Base-by-base conservation (phyloP, 768 basidiomycete species). In the Cubamyces lactineus region DNA sequence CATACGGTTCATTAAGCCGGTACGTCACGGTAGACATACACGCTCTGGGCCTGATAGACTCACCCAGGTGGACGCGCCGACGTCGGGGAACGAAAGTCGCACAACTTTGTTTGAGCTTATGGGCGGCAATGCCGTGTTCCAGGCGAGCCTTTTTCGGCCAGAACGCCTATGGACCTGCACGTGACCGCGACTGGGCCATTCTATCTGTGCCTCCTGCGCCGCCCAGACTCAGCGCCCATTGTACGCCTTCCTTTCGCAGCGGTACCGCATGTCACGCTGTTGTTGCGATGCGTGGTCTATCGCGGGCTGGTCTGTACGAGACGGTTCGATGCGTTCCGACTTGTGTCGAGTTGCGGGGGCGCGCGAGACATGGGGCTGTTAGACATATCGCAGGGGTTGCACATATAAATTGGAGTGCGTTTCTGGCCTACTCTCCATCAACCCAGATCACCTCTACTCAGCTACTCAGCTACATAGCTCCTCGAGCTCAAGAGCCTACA, bases 291-390 rank as follows among this genome's bases (percentile, higher is more conserved):
- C 7, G 42, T 15, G 53, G 57, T 62, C 54, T 23, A 62, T 59
- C 19, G 39, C 38, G 61, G 65, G 60, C 65, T 62, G 24, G 59
- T 51, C 50, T 45, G 61, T 59, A 17, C 67, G 24, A 61, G 67
- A 52, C 55, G 49, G 58, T 62, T 62, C 67, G 43, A 62, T 56
- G 43, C 41, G 58, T 67, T 62, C 67, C 67, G 67, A 56, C 40
- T 62, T 57, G 40, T 34, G 47, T 55, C 64, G 67, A 49, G 43
- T 23, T 28, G 38, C 47, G 47, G 50, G 23, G 47, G 30, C 30
- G 47, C 46, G 45, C 49, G n/a, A 24, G 26, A 13, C 30, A 28
- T 40, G 13, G n/a, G n/a, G 34, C 19, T 53, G 5, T 17, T 26
- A 9, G 30, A 38, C 23, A 30, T 53, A 6, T 17, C 39, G 40